Percentiles rank a stretch among this genome's conserved stretches.
phyloP scores from a whole-genome alignment of 495 filamentous ascomycete species.

The Aspergillus cristatus region DNA sequence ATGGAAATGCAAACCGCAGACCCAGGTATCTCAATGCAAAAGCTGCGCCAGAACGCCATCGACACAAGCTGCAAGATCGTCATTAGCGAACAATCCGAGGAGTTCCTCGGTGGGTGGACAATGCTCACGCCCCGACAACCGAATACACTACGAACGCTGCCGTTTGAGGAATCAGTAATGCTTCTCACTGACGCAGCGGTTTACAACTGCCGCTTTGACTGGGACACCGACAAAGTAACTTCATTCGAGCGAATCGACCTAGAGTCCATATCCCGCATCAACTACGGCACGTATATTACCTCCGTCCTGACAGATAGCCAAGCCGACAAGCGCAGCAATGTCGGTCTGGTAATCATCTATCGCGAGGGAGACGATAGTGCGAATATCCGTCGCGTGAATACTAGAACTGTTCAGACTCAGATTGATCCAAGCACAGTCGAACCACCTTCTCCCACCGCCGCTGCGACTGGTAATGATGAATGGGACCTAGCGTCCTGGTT shows the following conservation, averaged over 20 bases:
- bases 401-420: constrained; percentile 62
- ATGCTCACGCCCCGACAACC: constrained; percentile 59
- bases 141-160: constrained; percentile 52
- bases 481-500: constrained; percentile 37
- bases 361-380: constrained; percentile 54
- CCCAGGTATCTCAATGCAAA: constrained; percentile 73
- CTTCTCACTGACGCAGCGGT: constrained; percentile 76
- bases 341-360: constrained; percentile 75
- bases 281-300: constrained; percentile 80
- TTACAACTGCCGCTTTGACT: constrained; percentile 86
- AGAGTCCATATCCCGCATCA: constrained; percentile 56
- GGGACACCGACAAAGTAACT: constrained; percentile 82
- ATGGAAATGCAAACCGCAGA: constrained; percentile 79
- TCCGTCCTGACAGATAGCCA: constrained; percentile 68
- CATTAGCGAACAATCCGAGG: constrained; percentile 71
- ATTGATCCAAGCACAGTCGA: constrained; percentile 20
- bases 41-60: constrained; percentile 79
- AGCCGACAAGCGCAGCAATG: constrained; percentile 65
- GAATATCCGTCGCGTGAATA: constrained; percentile 58
- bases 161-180: constrained; percentile 77
- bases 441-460: constrained; percentile 1
- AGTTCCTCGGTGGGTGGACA: constrained; percentile 78
- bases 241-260: constrained; percentile 84
- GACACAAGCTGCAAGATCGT: constrained; percentile 77
- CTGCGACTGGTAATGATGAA: constrained; percentile 13